A percentile compares a stretch with the other conserved stretches of the same genome.
phyloP scores from a whole-genome alignment of 2,329 filamentous ascomycete genomes.

The Fonsecaea erecta region DNA sequence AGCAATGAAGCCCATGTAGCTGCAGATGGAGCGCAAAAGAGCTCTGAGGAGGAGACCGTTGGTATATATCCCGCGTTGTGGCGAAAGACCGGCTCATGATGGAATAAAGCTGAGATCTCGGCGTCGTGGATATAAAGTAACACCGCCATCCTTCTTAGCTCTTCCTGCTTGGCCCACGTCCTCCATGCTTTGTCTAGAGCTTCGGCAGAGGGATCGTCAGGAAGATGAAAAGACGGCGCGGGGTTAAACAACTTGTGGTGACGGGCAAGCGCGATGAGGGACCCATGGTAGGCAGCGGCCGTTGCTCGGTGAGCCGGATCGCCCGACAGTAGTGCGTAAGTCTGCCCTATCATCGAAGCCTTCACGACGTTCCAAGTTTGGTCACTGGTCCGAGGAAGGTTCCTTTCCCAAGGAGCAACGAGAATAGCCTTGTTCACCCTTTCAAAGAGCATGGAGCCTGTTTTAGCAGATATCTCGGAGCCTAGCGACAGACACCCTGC shows the following conservation, averaged over 20 bases:
- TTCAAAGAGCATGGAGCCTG: constrained; percentile 40
- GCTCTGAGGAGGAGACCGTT: background rate
- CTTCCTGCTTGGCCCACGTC: constrained; percentile 10
- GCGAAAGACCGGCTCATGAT: constrained; percentile 31
- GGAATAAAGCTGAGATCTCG: constrained; percentile 38
- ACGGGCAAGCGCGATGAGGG: constrained; percentile 18
- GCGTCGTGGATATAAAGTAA: constrained; percentile 39
- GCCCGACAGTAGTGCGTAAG: constrained; percentile 38
- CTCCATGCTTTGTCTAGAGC: constrained; percentile 8
- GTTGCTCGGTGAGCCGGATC: constrained; percentile 36
- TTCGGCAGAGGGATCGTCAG: constrained; percentile 1
- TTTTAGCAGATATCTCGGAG: constrained; percentile 37
- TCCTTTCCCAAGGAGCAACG: constrained; percentile 13
- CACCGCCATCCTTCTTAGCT: constrained; percentile 20
- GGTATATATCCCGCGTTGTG: constrained; percentile 5
- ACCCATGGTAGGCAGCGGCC: constrained; percentile 40
- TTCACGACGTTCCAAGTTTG: constrained; percentile 30
- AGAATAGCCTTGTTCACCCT: constrained; percentile 37
- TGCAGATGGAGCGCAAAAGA: constrained; percentile 12
- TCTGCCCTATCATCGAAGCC: constrained; percentile 39
- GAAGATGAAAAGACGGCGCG: background rate
- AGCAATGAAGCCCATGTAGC: constrained; percentile 14
- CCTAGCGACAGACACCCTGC: constrained; percentile 43
- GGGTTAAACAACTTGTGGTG: constrained; percentile 11
- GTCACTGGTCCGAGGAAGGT: constrained; percentile 8